These are phyloP conservation scores for Penicillium brasilianum DNA, from an alignment of 2,329 filamentous ascomycete species.

Conservation along the genomic window DNA sequence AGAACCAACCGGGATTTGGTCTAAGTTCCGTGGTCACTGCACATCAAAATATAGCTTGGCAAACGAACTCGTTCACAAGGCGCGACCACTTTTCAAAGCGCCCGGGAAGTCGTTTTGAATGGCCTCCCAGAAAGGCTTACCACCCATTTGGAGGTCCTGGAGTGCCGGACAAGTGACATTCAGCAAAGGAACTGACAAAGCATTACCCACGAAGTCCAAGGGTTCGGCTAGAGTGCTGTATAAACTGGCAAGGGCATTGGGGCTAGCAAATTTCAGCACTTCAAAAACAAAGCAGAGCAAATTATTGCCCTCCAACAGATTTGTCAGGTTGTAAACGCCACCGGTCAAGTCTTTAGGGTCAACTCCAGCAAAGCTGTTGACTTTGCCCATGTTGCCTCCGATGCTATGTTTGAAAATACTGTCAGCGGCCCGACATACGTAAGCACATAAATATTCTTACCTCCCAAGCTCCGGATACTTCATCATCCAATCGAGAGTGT, in stretches of 20 bases:
- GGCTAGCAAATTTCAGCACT: slow-evolving; percentile 40
- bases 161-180: slow-evolving; percentile 41
- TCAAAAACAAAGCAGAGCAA: slow-evolving; percentile 48
- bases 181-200: slow-evolving; percentile 35
- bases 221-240: slow-evolving; percentile 37
- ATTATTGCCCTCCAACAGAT: slow-evolving; percentile 48
- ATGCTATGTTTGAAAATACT: slow-evolving; percentile 38
- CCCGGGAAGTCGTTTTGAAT: slow-evolving; percentile 38
- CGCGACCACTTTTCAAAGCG: slow-evolving; percentile 31
- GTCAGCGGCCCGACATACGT: not conserved
- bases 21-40: not conserved
- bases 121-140: slow-evolving; percentile 38
- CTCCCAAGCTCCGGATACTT: slow-evolving; percentile 51
- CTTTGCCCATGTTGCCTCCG: slow-evolving; percentile 59
- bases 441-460: slow-evolving; percentile 17
- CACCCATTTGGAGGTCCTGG: slow-evolving; percentile 38
- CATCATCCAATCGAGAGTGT: slow-evolving; percentile 45
- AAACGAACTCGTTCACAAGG: slow-evolving; percentile 15
- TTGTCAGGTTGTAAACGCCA: slow-evolving; percentile 44
- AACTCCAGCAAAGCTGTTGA: slow-evolving; percentile 58
- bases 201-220: slow-evolving; percentile 36
- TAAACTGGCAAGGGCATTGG: slow-evolving; percentile 38
- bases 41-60: not conserved
- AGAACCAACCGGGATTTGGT: not conserved
- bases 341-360: slow-evolving; percentile 51